Evolutionary conservation across 768 basidiomycete species (phyloP).

Genomic region (Termitomyces sp.): DNA sequence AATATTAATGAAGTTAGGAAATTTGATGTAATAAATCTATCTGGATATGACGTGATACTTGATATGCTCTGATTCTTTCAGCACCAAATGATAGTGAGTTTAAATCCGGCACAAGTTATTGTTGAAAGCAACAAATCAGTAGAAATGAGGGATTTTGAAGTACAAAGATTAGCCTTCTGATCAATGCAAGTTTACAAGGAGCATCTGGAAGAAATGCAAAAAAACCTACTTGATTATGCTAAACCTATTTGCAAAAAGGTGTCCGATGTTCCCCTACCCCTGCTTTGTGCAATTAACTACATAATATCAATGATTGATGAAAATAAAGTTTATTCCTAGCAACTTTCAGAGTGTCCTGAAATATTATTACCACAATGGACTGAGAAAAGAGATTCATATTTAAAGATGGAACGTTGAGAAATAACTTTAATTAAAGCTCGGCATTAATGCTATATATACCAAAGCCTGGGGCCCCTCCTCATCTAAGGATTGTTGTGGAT

Average conservation of each 20-base stretch:
- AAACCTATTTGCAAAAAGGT: conserved; percentile 24
- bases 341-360: conserved; percentile 36
- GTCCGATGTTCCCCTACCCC: conserved; percentile 32
- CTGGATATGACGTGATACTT: no score
- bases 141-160: conserved; percentile 20
- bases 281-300: conserved; percentile 21
- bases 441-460: conserved; percentile 29
- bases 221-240: conserved; percentile 23
- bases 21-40: no score
- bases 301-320: conserved; percentile 8
- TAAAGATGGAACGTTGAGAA: conserved; percentile 27
- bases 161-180: no score
- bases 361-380: conserved; percentile 28
- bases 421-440: conserved; percentile 29
- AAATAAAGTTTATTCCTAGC: conserved; percentile 28
- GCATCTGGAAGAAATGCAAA: conserved; percentile 10
- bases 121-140: conserved; percentile 22
- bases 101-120: conserved; percentile 23
- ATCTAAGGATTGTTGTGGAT: conserved; percentile 1
- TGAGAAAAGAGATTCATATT: conserved; percentile 29
- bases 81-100: conserved; percentile 13
- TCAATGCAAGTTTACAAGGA: no score
- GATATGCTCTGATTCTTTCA: no score
- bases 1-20: no score
- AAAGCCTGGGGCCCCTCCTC: not conserved